Evolutionary conservation across 2,329 filamentous ascomycete genomes (phyloP), one percentile per base, ranked within the genome.

Genomic region (Daldinia sp.): DNA sequence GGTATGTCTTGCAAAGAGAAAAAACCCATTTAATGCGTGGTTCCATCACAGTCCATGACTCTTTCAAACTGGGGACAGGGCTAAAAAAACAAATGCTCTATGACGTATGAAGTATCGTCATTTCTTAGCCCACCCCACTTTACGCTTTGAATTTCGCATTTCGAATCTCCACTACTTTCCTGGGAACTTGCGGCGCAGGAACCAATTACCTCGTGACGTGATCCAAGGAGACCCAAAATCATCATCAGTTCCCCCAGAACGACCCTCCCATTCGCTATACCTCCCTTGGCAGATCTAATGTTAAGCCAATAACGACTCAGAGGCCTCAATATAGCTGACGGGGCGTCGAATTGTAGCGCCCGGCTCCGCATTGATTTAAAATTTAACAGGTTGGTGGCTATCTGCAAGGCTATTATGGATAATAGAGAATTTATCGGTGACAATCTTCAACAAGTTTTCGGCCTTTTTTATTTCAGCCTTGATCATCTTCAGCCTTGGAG

Each of bases 71-170:
- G 20, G 42, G 60, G 55, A 26, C 41, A 60, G 60, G 50, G 69
- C 35, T 13, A 39, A 39, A 39, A 39, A 44, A 54, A 68, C 33
- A 37, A 63, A 70, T 48, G 62, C 59, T 60, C 12, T 44, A 73
- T 73, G 72, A 73, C 72, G 72, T 73, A 72, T 59, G 44, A 28
- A 18, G 41, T 59, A 70, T 66, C 72, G 70, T 73, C 71, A 72
- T 70, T 72, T 68, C 69, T 65, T 62, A 70, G 64, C 42, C 48
- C 20, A 56, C 44, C 63, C 68, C 65, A 64, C 65, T 42, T 41
- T 20, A 30, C 39, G 28, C 68, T 54, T 23, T 54, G 55, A 57
- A 63, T 39, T 53, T 39, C 50, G 39, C 65, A 57, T 39, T 62
- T 4, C 13, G 35, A 12, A 15, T 63, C 42, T n/a, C 70, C 63